These are phyloP conservation scores for Colletotrichum brevisporum DNA, from an alignment of 2,329 filamentous ascomycete species.

Conservation along the genomic window DNA sequence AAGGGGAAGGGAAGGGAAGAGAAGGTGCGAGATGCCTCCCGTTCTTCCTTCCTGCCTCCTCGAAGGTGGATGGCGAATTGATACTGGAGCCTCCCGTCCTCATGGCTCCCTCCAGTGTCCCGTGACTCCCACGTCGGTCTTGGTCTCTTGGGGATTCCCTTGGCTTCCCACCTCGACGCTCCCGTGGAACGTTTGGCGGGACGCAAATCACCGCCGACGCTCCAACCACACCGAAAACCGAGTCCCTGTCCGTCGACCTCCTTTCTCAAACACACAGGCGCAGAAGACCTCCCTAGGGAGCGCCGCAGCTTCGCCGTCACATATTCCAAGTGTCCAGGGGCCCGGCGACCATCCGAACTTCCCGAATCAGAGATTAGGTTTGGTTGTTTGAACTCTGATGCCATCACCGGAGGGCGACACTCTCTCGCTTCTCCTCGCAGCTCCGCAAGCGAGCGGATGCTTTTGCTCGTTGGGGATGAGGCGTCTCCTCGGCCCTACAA, in stretches of 20 bases:
- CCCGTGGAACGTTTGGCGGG: constrained; percentile 17
- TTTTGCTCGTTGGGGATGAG: neutral
- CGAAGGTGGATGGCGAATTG: too few species aligned
- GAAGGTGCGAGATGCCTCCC: too few species aligned
- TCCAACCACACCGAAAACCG: constrained; percentile 9
- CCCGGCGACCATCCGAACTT: constrained; percentile 37
- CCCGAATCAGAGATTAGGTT: constrained; percentile 25
- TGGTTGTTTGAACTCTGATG: constrained; percentile 24
- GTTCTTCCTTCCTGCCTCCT: too few species aligned
- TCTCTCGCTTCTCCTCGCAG: neutral
- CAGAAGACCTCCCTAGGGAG: neutral
- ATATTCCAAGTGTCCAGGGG: neutral
- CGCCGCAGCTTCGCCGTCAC: neutral
- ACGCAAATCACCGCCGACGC: neutral
- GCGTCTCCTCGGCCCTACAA: neutral
- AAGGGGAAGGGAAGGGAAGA: too few species aligned
- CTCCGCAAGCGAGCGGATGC: neutral
- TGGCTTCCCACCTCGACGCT: too few species aligned
- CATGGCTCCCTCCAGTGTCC: too few species aligned
- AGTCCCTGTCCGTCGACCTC: constrained; percentile 3
- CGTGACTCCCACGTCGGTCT: too few species aligned
- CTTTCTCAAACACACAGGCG: constrained; percentile 28
- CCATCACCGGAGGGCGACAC: constrained; percentile 13
- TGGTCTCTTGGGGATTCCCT: too few species aligned
- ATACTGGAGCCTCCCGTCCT: too few species aligned